Conservation (phyloP, 768 basidiomycete species). For the Amanita fuliginea region DNA sequence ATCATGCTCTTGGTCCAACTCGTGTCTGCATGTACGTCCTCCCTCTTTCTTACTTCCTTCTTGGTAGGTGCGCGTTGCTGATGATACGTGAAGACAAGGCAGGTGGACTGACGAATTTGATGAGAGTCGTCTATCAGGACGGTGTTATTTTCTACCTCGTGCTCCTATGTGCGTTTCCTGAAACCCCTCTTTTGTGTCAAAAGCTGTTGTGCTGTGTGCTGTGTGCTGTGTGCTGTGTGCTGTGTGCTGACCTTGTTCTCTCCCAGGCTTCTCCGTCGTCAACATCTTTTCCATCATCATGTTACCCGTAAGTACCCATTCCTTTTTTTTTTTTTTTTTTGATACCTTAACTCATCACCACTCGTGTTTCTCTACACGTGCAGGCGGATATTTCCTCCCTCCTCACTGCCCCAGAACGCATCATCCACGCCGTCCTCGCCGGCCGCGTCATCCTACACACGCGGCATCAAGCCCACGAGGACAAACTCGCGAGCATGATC, state of each 20-base stretch:
- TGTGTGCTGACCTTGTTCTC: no score
- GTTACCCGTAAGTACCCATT: neutral
- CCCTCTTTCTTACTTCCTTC: no score
- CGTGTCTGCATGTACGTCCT: conserved; percentile 1
- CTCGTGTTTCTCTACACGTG: no score
- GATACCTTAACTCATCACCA: no score
- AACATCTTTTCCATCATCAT: conserved; percentile 4
- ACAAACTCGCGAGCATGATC: neutral
- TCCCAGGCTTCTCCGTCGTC: conserved; percentile 4
- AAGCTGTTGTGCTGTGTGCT: no score
- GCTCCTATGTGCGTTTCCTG: conserved; percentile 2
- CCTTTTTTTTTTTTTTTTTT: neutral
- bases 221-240: no score
- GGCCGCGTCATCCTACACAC: neutral
- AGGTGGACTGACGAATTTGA: conserved; percentile 4
- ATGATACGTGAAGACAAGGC: neutral
- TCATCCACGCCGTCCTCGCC: conserved; percentile 5
- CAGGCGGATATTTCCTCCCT: conserved; percentile 1
- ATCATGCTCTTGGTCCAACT: conserved; percentile 1
- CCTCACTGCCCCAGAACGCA: conserved; percentile 4
- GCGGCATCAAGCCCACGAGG: neutral
- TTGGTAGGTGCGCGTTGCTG: neutral
- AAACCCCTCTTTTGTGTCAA: no score
- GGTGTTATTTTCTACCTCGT: conserved; percentile 4
- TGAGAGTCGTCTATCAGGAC: conserved; percentile 5